These are phyloP conservation scores for Wickerhamiella cacticola DNA, from an alignment of 805 yeast genomes.

Conservation along the genomic window DNA sequence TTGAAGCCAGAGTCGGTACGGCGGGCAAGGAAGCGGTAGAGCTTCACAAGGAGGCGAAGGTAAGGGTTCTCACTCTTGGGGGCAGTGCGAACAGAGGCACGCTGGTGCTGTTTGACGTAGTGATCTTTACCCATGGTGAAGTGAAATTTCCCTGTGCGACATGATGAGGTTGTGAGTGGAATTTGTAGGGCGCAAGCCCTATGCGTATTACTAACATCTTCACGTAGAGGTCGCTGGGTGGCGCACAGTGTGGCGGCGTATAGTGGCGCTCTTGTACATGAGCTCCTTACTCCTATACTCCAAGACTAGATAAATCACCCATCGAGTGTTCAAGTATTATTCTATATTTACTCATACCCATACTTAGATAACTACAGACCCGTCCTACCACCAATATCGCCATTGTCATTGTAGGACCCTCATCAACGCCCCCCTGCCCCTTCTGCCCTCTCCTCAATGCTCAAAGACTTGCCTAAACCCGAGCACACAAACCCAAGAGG, in stretches of 20 bases:
- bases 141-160: background rate
- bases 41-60: conserved; percentile 94
- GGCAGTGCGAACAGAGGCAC: conserved; percentile 94
- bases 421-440: conserved; percentile 14
- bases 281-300: too few relatives aligned
- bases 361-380: too few relatives aligned
- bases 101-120: conserved; percentile 83
- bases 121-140: conserved; percentile 89
- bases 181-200: conserved; percentile 2
- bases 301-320: too few relatives aligned
- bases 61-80: conserved; percentile 99
- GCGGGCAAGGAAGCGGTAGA: conserved; percentile 99
- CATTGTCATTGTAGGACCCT: background rate
- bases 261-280: too few relatives aligned
- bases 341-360: too few relatives aligned
- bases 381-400: too few relatives aligned
- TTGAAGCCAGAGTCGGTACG: conserved; percentile 97
- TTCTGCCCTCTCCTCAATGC: conserved; percentile 13
- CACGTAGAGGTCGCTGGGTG: too few relatives aligned
- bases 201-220: background rate
- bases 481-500: conserved; percentile 68
- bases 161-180: conserved; percentile 4
- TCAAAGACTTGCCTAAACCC: conserved; percentile 21
- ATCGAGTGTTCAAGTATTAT: too few relatives aligned
- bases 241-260: too few relatives aligned